Evolutionary conservation across 805 yeast genomes (phyloP).

Genomic region (Candida sonorensis): DNA sequence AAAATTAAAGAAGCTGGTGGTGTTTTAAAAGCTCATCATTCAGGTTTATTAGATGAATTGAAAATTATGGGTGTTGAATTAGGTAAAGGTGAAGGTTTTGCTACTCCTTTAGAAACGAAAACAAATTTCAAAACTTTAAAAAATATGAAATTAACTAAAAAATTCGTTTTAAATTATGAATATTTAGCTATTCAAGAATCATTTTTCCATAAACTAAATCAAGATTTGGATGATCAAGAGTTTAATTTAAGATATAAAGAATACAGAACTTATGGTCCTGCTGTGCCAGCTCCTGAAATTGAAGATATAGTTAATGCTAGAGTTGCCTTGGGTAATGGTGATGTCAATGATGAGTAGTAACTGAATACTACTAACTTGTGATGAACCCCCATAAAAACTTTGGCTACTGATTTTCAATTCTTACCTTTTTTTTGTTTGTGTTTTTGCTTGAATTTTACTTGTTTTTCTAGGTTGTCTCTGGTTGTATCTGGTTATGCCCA

Average conservation of each 20-base stretch:
- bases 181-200: conserved; percentile 47
- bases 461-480: background rate
- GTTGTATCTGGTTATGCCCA: background rate
- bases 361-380: too few species aligned
- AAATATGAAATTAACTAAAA: conserved; percentile 26
- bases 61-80: conserved; percentile 54
- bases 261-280: conserved; percentile 63
- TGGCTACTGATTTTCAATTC: background rate
- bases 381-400: too few species aligned
- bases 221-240: conserved; percentile 20
- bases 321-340: conserved; percentile 28
- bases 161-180: conserved; percentile 50
- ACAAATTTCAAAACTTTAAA: conserved; percentile 1
- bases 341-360: conserved; percentile 4
- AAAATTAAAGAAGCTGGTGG: conserved; percentile 67
- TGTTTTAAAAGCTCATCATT: conserved; percentile 65
- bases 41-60: conserved; percentile 59
- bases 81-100: conserved; percentile 79
- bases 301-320: conserved; percentile 33
- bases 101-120: conserved; percentile 33
- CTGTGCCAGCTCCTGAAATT: conserved; percentile 38
- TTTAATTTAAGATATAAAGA: conserved; percentile 40
- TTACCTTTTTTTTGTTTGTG: background rate
- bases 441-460: background rate
- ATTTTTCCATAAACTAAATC: conserved; percentile 33